Evolutionary conservation across 83 land plant genomes (phyloP).

Genomic region (Thuja plicata): DNA sequence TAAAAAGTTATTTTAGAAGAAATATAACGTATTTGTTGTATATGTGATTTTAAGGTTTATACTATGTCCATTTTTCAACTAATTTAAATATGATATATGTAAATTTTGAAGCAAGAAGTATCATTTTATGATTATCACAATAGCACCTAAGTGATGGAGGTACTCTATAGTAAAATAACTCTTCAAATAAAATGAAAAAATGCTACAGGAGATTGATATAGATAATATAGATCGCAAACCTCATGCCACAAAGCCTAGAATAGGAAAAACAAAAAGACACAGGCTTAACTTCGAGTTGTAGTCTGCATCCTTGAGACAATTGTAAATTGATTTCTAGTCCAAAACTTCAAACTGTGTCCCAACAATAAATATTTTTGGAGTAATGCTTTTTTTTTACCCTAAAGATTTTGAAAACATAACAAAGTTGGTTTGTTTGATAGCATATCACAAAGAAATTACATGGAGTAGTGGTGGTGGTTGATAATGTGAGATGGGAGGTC

Average conservation of each 20-base stretch:
- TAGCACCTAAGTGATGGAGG: background rate
- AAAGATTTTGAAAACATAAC: too few species aligned
- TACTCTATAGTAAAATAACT: background rate
- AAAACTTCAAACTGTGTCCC: too few species aligned
- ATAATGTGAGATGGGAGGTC: too few species aligned
- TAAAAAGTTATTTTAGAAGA: background rate
- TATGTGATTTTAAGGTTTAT: background rate
- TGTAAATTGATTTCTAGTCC: constrained; percentile 28
- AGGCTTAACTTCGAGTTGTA: background rate
- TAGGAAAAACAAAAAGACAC: background rate
- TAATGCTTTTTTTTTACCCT: too few species aligned
- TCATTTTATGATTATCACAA: background rate
- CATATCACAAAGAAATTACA: too few species aligned
- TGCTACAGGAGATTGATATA: background rate
- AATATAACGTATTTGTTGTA: background rate
- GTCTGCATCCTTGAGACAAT: background rate
- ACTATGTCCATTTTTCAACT: background rate
- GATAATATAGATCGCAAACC: background rate
- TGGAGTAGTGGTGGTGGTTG: too few species aligned
- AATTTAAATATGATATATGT: background rate
- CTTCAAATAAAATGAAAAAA: background rate
- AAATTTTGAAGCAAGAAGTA: background rate
- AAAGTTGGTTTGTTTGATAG: too few species aligned
- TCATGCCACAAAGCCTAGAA: background rate
- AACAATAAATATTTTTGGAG: too few species aligned